These are phyloP conservation scores for Vickermania spadyakhi DNA, from an alignment of 208 protist genomes.

Conservation along the genomic window DNA sequence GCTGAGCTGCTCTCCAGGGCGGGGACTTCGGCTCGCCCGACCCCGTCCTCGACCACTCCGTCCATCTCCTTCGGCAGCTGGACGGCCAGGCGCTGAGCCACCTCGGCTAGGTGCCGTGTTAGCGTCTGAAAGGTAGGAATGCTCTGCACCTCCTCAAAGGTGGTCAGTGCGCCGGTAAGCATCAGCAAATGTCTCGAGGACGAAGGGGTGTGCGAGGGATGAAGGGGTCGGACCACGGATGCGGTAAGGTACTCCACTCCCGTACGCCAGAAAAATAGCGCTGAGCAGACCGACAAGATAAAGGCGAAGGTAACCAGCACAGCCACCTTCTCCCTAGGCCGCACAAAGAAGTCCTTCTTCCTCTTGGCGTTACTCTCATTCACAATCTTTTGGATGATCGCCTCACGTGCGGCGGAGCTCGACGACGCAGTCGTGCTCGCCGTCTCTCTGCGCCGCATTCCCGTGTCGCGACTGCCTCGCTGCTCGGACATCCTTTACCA, in stretches of 20 bases:
- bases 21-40: not conserved
- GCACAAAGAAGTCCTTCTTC: not conserved
- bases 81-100: not conserved
- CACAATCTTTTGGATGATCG: not conserved
- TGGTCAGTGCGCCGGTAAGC: not conserved
- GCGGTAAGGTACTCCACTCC: not conserved
- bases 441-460: too few species aligned
- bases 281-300: too few species aligned
- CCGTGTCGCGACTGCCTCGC: too few species aligned
- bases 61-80: not conserved
- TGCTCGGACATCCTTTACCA: too few species aligned
- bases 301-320: not conserved
- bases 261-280: not conserved
- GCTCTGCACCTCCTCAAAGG: not conserved
- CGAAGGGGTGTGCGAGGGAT: too few species aligned
- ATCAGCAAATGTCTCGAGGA: too few species aligned
- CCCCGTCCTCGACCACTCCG: not conserved
- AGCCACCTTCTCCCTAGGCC: not conserved
- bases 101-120: slow-evolving; percentile 11
- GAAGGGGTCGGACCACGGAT: not conserved
- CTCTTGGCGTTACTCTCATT: not conserved
- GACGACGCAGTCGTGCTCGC: not conserved
- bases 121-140: slow-evolving; percentile 14
- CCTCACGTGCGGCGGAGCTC: not conserved
- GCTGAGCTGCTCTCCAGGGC: not conserved